Evolutionary conservation across 352 stramenopile genomes (phyloP).

Genomic region (Pythium vanterpoolii): DNA sequence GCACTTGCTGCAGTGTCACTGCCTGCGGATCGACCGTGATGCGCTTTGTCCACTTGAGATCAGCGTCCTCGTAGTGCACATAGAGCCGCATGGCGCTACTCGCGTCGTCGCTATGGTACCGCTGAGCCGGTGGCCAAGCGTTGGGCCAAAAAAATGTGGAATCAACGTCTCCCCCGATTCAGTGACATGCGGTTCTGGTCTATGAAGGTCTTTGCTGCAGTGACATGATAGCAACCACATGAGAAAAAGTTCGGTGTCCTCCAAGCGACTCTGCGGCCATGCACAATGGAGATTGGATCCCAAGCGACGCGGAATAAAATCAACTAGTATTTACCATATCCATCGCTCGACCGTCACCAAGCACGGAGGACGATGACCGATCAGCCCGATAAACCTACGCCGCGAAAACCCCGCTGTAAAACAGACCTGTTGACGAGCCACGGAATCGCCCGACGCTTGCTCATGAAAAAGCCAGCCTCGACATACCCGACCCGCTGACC

Average conservation of each 20-base stretch:
- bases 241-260: not conserved
- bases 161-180: not conserved
- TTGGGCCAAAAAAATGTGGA: not conserved
- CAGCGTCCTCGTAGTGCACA: constrained; percentile 54
- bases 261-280: no score
- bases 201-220: not conserved
- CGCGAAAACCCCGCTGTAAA: no score
- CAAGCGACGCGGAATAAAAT: constrained; percentile 25
- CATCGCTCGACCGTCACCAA: constrained; percentile 10
- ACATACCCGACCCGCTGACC: not conserved
- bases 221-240: not conserved
- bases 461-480: not conserved
- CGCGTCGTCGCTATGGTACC: not conserved
- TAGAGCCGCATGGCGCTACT: constrained; percentile 53
- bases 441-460: not conserved
- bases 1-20: constrained; percentile 37
- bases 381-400: not conserved
- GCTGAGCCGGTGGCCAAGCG: not conserved
- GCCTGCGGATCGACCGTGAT: constrained; percentile 28
- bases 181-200: not conserved
- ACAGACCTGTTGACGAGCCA: not conserved
- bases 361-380: not conserved
- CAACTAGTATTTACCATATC: constrained; percentile 30
- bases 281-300: not conserved
- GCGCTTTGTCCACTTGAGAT: constrained; percentile 49